phyloP scores from a whole-genome alignment of 805 yeast species.

The Yarrowia deformans region DNA sequence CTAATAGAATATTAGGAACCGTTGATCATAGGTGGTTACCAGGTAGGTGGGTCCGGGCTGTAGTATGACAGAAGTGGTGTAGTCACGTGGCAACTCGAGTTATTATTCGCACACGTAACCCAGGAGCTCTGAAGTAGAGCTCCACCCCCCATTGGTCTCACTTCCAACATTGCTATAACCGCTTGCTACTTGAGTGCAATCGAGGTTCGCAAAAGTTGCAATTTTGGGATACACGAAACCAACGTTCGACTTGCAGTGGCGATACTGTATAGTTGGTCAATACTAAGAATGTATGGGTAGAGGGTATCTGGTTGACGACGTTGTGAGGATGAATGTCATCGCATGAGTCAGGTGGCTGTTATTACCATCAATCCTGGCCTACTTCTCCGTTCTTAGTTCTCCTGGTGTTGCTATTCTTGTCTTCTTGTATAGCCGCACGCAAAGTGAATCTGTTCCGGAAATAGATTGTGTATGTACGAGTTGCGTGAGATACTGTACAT shows the following conservation, averaged over 20 bases:
- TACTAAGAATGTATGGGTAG: too few species aligned
- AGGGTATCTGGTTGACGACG: too few species aligned
- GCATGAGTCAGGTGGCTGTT: too few species aligned
- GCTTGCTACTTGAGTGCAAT: too few species aligned
- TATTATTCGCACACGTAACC: too few species aligned
- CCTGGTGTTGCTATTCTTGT: neutral
- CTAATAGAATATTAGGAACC: slow-evolving; percentile 10
- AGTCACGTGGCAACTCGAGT: too few species aligned
- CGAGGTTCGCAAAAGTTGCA: slow-evolving; percentile 6
- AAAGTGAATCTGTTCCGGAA: slow-evolving; percentile 5
- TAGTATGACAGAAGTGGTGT: too few species aligned
- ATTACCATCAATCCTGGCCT: too few species aligned
- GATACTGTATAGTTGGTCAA: neutral
- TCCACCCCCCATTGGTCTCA: too few species aligned
- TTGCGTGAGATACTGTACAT: slow-evolving; percentile 3
- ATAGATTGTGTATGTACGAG: slow-evolving; percentile 5
- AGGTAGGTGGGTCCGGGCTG: slow-evolving; percentile 3
- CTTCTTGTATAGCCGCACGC: neutral
- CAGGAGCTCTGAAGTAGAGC: too few species aligned
- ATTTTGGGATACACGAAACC: slow-evolving; percentile 9
- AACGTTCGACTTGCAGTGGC: slow-evolving; percentile 12
- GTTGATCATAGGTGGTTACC: slow-evolving; percentile 1
- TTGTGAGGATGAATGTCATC: too few species aligned
- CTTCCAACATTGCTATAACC: neutral
- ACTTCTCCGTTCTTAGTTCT: neutral